Evolutionary conservation across 108 stramenopile species (phyloP), one percentile per base, ranked within the genome.

Genomic region (Seminavis robusta): DNA sequence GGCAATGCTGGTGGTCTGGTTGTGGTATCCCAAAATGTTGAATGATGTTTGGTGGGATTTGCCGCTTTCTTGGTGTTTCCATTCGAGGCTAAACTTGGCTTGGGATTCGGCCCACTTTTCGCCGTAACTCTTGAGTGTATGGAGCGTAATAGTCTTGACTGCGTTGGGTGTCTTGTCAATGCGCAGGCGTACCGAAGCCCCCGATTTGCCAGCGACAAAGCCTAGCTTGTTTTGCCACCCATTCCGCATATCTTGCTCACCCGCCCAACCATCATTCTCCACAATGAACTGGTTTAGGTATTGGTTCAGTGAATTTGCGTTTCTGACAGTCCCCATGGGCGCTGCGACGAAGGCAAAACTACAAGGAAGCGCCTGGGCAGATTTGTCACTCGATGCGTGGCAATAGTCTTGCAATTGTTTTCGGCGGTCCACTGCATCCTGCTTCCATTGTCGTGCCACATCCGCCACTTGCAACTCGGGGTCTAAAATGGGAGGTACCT

Each of bases 41-140:
- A 57, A 66, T 11, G 13, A 16, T 9, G 55, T 2, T 55, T 29
- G 8, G 1, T 38, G 53, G 56, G 36, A 11, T 38, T 77, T 59
- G 8, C 59, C 39, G 25, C 38, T 57, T n/a, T 56, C 51, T 15
- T 68, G 8, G 15, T 68, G 27, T 4, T 30, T 44, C 27, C 29
- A 7, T 19, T 69, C 47, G 39, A 13, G 61, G 74, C 52, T 48
- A 74, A 46, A 74, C 61, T 48, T 56, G 50, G 16, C 73, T 47
- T 28, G 45, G 45, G 43, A 79, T 0, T 60, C 72, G 9, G 59
- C 67, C 83, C 83, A 84, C 26, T 61, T 56, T 4, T 68, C 73
- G 29, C 83, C 83, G 38, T 84, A 84, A 38, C 79, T 80, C 31
- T 67, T 80, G 69, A 84, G 61, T 7, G 73, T 68, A 49, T 80